Evolutionary conservation across 2,329 filamentous ascomycete genomes (phyloP), one percentile per base, ranked within the genome.

Genomic region (Clarireedia hainanense): DNA sequence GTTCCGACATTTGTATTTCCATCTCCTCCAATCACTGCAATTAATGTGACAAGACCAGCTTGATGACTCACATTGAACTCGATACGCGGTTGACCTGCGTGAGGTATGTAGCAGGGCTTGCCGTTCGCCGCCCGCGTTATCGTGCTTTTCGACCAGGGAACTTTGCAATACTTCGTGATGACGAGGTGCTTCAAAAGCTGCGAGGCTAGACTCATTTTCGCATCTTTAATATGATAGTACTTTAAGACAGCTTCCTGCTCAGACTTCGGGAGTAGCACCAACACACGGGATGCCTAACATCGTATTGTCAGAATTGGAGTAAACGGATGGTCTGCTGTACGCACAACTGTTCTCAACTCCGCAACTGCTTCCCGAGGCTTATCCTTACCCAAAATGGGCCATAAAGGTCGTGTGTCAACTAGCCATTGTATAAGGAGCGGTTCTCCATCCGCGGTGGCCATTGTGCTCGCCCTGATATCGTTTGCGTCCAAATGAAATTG

Each of bases 21-120:
- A 20, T 61, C 20, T 20, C 64, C 62, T 1, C 63, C 63, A 24
- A 68, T 52, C 6, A 61, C 61, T 23, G 84, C 85, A 12, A 86
- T 76, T 30, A 91, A 73, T 2, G 80, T 80, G 0, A 91, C 88
- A 15, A 92, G 73, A 1, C 88, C 88, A 7, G 84, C 85, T 73
- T 92, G 88, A 69, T 92, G 88, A 47, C 81, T 85, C 55, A 91
- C 79, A 70, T 92, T 92, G 76, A 92, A 91, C 58, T 79, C 76
- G 36, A 80, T 60, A 20, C 47, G 30, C 59, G 56, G 39, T 55
- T 54, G 15, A 14, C 46, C 37, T 30, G 14, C 9, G 10, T 40
- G 15, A 6, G 58, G 54, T 7, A 58, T 63, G 60, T 77, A 72
- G 68, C 75, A 70, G 60, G 76, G 74, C 74, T 73, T 67, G 65